Conservation (phyloP, 2,329 filamentous ascomycete genomes). For the Cladophialophora immunda region DNA sequence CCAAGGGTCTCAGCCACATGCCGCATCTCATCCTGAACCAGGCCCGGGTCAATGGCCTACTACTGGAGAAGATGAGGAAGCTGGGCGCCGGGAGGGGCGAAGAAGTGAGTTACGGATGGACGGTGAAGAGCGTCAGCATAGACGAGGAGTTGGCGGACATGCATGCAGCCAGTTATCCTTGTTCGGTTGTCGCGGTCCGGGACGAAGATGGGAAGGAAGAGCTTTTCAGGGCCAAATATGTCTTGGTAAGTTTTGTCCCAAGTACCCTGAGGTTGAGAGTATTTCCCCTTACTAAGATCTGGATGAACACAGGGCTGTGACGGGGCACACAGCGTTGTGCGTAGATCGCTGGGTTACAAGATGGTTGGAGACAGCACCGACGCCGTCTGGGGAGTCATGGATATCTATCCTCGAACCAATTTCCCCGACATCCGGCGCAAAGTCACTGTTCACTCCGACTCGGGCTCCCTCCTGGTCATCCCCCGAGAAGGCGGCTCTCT, state of each 20-base stretch:
- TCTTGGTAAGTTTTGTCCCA: conserved; percentile 52
- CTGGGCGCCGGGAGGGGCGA: conserved; percentile 45
- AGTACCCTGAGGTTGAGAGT: background rate
- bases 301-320: conserved; percentile 55
- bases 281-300: background rate
- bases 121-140: conserved; percentile 61
- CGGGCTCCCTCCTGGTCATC: conserved; percentile 60
- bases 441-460: conserved; percentile 56
- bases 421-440: conserved; percentile 63
- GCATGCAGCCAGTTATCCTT: conserved; percentile 53
- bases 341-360: conserved; percentile 52
- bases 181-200: conserved; percentile 51
- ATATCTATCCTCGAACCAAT: conserved; percentile 58
- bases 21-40: conserved; percentile 68
- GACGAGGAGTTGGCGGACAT: conserved; percentile 50
- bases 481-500: conserved; percentile 65
- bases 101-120: conserved; percentile 64
- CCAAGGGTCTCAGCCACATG: conserved; percentile 61
- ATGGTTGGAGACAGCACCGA: conserved; percentile 69
- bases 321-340: conserved; percentile 55
- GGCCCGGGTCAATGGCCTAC: conserved; percentile 62
- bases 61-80: conserved; percentile 61
- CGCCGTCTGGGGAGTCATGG: conserved; percentile 63
- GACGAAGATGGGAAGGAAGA: conserved; percentile 52
- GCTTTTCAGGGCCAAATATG: conserved; percentile 38